These are phyloP conservation scores for Penicillium sp. DNA, from an alignment of 2,329 filamentous ascomycete species.

Conservation along the genomic window DNA sequence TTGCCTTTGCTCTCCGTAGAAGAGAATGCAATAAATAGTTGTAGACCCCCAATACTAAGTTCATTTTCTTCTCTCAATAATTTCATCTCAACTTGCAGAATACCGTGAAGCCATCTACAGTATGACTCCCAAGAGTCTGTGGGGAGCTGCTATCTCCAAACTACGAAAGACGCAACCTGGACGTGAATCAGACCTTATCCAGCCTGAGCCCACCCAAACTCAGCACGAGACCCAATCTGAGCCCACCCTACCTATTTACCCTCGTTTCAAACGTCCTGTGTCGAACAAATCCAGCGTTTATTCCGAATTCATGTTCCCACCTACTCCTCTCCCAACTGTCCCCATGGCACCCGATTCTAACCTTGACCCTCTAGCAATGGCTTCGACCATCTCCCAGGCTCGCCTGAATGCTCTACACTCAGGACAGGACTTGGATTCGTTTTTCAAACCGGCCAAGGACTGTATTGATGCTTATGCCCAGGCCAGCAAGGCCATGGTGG, in stretches of 20 bases:
- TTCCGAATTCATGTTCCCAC: neutral
- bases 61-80: no score
- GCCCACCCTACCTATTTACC: neutral
- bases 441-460: neutral
- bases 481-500: conserved; percentile 4
- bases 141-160: no score
- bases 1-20: no score
- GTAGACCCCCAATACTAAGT: no score
- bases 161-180: neutral
- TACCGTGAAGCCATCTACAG: no score
- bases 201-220: neutral
- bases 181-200: neutral
- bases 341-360: conserved; percentile 13
- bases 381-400: neutral
- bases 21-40: no score
- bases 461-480: conserved; percentile 4
- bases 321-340: conserved; percentile 9
- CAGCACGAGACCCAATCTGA: neutral
- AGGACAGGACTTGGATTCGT: neutral
- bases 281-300: neutral
- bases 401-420: neutral
- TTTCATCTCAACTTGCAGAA: no score
- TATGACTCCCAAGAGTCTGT: no score
- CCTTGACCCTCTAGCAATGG: neutral
- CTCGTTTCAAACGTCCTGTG: neutral